These are phyloP conservation scores for Hericium rajendrae DNA, from an alignment of 768 basidiomycete genomes.

Conservation along the genomic window DNA sequence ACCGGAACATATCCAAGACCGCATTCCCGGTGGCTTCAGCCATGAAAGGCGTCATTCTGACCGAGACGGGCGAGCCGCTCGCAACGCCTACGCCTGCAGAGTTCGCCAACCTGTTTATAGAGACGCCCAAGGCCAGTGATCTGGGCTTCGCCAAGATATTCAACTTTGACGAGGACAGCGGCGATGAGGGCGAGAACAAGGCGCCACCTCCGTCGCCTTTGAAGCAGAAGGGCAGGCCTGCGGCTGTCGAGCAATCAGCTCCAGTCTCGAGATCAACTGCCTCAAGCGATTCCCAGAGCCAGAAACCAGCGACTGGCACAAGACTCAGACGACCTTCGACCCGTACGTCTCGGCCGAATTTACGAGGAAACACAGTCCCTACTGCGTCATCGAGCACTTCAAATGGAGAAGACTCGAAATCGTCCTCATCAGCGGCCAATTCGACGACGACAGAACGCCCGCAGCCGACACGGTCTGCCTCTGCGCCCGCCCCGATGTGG, in stretches of 20 bases:
- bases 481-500: constrained; percentile 26
- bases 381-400: neutral
- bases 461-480: neutral
- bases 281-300: neutral
- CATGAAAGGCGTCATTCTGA: constrained; percentile 61
- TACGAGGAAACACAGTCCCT: neutral
- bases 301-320: neutral
- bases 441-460: neutral
- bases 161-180: constrained; percentile 37
- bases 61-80: constrained; percentile 65
- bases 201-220: constrained; percentile 33
- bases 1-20: constrained; percentile 23
- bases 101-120: constrained; percentile 55
- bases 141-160: constrained; percentile 75
- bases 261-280: neutral
- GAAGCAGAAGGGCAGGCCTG: constrained; percentile 25
- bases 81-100: constrained; percentile 63
- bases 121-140: constrained; percentile 46
- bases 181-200: constrained; percentile 18
- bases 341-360: neutral
- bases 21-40: constrained; percentile 23
- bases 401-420: constrained; percentile 6
- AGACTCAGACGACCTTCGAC: neutral
- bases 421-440: constrained; percentile 7
- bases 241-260: constrained; percentile 1